Evolutionary conservation across 352 stramenopile species (phyloP).

Genomic region (Pythium coloratum): DNA sequence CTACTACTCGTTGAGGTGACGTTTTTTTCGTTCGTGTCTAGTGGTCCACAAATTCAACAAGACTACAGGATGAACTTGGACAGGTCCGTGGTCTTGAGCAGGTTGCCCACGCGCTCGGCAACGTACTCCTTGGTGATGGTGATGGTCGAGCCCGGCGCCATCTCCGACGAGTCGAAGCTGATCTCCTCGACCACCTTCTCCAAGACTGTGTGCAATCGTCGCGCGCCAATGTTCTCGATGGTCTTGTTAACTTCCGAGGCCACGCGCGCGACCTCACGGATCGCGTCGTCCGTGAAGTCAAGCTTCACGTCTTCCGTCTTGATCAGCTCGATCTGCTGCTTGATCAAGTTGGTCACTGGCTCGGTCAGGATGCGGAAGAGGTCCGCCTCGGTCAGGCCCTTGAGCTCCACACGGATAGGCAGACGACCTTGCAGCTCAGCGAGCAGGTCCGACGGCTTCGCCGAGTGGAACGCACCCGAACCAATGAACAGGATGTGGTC

Average conservation of each 20-base stretch:
- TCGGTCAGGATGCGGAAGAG: slow-evolving; percentile 99
- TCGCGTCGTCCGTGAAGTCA: slow-evolving; percentile 96
- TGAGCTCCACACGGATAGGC: slow-evolving; percentile 98
- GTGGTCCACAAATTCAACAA: slow-evolving; percentile 1
- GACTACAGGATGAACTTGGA: slow-evolving; percentile 98
- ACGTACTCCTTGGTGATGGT: slow-evolving; percentile 95
- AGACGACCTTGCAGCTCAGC: slow-evolving; percentile 98
- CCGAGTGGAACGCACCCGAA: slow-evolving; percentile 96
- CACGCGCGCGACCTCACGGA: slow-evolving; percentile 97
- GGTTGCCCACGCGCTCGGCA: slow-evolving; percentile 89
- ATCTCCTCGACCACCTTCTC: slow-evolving; percentile 99
- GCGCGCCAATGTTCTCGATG: slow-evolving; percentile 98
- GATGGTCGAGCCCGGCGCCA: slow-evolving; percentile 74
- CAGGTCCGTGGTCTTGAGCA: slow-evolving; percentile 95
- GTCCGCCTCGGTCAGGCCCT: slow-evolving; percentile 98
- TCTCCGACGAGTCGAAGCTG: slow-evolving; percentile 97
- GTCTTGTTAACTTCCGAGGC: slow-evolving; percentile 95
- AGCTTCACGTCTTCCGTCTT: slow-evolving; percentile 96
- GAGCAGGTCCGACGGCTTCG: slow-evolving; percentile 98
- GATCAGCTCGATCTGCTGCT: slow-evolving; percentile 98
- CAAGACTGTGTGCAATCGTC: slow-evolving; percentile 96
- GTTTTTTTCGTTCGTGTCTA: neutral
- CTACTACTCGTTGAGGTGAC: neutral
- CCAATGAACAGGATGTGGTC: slow-evolving; percentile 99
- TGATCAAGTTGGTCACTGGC: slow-evolving; percentile 98